These are phyloP conservation scores for Prunella vulgaris DNA, from an alignment of 257 asterid genomes.

Conservation along the genomic window DNA sequence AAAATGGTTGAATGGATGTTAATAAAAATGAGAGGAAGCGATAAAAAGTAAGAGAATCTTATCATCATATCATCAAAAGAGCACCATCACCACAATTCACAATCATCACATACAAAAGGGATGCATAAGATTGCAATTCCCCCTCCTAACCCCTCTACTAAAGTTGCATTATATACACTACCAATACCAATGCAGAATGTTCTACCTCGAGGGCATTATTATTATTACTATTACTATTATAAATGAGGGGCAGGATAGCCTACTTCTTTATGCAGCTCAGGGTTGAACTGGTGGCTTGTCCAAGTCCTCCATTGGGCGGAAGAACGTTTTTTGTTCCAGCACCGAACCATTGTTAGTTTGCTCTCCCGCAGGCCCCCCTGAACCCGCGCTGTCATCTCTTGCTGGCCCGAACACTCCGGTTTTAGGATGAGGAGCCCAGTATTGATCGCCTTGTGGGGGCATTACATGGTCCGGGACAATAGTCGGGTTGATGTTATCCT, in stretches of 20 bases:
- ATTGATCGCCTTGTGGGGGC: conserved; percentile 36
- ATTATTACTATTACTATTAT: conserved; percentile 20
- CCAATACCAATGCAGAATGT: not conserved
- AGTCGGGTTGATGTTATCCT: conserved; percentile 41
- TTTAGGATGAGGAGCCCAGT: conserved; percentile 83
- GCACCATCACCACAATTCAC: not conserved
- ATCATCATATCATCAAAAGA: conserved; percentile 2
- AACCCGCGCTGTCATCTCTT: conserved; percentile 25
- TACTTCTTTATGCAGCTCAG: conserved; percentile 22
- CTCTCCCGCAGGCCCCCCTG: conserved; percentile 10
- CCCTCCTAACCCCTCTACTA: not conserved
- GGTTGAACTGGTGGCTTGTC: conserved; percentile 62
- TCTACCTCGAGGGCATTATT: conserved; percentile 6
- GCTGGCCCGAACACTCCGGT: conserved; percentile 88
- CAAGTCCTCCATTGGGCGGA: conserved; percentile 77
- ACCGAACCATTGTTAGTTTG: conserved; percentile 38
- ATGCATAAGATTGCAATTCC: not conserved
- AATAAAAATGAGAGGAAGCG: not conserved
- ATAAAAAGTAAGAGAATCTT: not conserved
- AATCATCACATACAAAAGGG: not conserved
- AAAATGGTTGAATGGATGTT: too few species aligned
- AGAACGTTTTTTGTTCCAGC: conserved; percentile 73
- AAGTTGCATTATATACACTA: not conserved
- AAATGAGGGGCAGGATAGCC: not conserved
- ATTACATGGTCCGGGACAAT: conserved; percentile 66